phyloP scores from a whole-genome alignment of 257 asterid species.

The Lavandula angustifolia region DNA sequence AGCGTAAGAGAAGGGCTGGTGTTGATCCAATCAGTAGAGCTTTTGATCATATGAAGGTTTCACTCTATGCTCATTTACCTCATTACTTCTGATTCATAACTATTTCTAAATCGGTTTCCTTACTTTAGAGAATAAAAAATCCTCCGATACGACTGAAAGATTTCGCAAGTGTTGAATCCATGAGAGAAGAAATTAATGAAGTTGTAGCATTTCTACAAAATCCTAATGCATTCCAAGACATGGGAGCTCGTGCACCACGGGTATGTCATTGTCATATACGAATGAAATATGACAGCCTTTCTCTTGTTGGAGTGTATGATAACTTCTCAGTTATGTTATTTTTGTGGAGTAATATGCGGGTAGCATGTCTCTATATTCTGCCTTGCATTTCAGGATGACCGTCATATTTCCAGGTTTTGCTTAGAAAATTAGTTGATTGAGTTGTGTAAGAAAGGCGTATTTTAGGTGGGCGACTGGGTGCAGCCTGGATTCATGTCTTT shows the following conservation, averaged over 20 bases:
- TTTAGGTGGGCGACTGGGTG: neutral
- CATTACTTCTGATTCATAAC: conserved; percentile 14
- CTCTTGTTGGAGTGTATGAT: conserved; percentile 19
- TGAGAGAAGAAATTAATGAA: conserved; percentile 95
- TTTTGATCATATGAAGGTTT: conserved; percentile 97
- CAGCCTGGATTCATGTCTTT: neutral
- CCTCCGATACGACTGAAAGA: conserved; percentile 91
- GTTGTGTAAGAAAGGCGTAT: conserved; percentile 1
- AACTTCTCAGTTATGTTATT: conserved; percentile 6
- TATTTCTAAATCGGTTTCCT: conserved; percentile 33
- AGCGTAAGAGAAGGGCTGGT: conserved; percentile 60
- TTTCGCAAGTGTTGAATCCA: conserved; percentile 91
- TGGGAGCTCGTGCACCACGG: conserved; percentile 99
- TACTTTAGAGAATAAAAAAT: conserved; percentile 78
- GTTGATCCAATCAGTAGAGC: conserved; percentile 97
- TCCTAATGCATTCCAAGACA: conserved; percentile 89
- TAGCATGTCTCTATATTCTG: conserved; percentile 13
- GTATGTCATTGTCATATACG: conserved; percentile 47
- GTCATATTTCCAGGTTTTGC: neutral
- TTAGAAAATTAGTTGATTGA: neutral
- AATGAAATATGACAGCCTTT: conserved; percentile 13
- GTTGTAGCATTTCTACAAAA: conserved; percentile 93
- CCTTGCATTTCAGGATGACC: conserved; percentile 17
- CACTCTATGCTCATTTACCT: conserved; percentile 21
- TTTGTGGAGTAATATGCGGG: conserved; percentile 18